Base-by-base conservation (phyloP, 495 filamentous ascomycete genomes). In the Pseudomonodictys pantanalensis region DNA sequence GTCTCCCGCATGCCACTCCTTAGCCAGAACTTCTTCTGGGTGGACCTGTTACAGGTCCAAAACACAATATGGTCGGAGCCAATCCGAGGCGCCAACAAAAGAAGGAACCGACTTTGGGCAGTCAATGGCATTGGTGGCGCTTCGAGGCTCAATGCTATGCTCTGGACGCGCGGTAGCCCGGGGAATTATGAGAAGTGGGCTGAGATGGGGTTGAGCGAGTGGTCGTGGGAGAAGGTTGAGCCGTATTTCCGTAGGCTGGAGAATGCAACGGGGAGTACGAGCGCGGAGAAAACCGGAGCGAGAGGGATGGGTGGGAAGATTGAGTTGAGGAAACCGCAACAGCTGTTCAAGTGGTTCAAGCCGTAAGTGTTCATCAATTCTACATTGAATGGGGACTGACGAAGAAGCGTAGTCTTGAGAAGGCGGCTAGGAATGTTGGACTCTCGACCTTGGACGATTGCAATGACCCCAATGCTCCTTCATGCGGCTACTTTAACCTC, bases 321-420 rank as follows among this genome's bases (percentile, higher is more conserved):
- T 23, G 30, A 58, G 29, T 50, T 58, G 55, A 28, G 28, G 30
- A 58, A 58, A 45, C 55, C 55, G 25, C 55, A 22, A 24, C 50
- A 58, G 49, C 55, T 45, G 32, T 58, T 58, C 55, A 58, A 58
- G 55, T 58, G 55, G 55, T 32, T 58, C 28, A 49, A 49, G 55
- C 50, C 49, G 55, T 58, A 58, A 58, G 55, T 33, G 32, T 49
- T 33, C 44, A 49, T 28, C 11, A 12, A 43, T 30, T 30, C 42
- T 26, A 12, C 30, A 15, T n/a, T 18, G 32, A 50, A 50, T 26
- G 17, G 17, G 30, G 41, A 49, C 45, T 22, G 41, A 41, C 26
- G 30, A 43, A 49, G 50, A 58, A 39, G 29, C 10, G 17, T 22
- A 58, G 55, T 29, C 55, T 58, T 23, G 45, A 58, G 24, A 43